Conservation (phyloP, 495 filamentous ascomycete species). For the Neurospora sp. region DNA sequence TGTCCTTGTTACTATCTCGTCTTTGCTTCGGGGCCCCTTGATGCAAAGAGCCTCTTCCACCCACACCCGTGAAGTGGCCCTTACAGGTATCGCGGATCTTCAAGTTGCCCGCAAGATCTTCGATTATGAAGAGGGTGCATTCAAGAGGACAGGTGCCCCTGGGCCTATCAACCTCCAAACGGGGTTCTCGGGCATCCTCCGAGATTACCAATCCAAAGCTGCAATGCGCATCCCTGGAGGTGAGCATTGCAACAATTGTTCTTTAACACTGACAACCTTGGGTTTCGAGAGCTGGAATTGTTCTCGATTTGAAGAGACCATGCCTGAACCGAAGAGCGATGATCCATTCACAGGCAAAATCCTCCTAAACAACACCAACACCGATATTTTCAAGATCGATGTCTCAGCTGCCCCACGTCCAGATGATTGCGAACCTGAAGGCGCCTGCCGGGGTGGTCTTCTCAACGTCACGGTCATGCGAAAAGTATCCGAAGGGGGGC, state of each 20-base stretch:
- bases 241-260: background rate
- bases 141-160: too few species aligned
- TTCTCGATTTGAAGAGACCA: background rate
- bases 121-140: too few species aligned
- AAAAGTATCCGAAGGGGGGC: background rate
- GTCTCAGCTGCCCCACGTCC: too few species aligned
- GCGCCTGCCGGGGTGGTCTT: too few species aligned
- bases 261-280: background rate
- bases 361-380: too few species aligned
- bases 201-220: background rate
- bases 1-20: background rate
- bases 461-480: background rate
- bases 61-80: background rate
- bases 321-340: background rate
- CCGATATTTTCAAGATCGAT: background rate
- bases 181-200: background rate
- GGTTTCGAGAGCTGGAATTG: background rate
- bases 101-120: background rate
- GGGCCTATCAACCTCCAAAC: too few species aligned
- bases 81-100: background rate
- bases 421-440: too few species aligned
- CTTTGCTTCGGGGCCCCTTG: background rate
- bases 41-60: background rate
- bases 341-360: too few species aligned
- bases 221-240: background rate